These are phyloP conservation scores for Trypanosoma rangeli DNA, from an alignment of 208 protist genomes.

Conservation along the genomic window DNA sequence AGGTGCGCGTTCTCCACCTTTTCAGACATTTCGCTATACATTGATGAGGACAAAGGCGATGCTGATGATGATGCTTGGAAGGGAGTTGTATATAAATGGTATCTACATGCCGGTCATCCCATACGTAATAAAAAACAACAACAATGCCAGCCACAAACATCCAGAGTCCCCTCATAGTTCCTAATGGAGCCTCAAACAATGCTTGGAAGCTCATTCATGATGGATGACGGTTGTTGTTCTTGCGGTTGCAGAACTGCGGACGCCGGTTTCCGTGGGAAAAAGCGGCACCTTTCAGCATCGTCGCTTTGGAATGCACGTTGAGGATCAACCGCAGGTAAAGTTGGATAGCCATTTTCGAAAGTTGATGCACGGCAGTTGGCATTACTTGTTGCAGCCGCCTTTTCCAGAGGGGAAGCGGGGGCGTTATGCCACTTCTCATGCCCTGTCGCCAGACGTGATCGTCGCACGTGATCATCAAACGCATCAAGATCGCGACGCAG, in stretches of 20 bases:
- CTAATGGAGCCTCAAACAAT: not conserved
- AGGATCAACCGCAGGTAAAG: conserved; percentile 13
- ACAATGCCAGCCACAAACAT: not conserved
- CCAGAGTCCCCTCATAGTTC: not conserved
- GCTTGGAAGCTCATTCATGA: not conserved
- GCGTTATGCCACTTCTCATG: not conserved
- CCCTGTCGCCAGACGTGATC: conserved; percentile 1
- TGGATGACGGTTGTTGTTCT: not conserved
- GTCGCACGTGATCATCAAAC: conserved; percentile 47
- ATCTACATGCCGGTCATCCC: not conserved
- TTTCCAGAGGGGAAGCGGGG: conserved; percentile 7
- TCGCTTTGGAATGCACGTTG: not conserved
- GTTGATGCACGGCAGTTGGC: not conserved
- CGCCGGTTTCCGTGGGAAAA: conserved; percentile 19
- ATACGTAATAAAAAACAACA: not conserved
- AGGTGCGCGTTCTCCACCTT: not conserved
- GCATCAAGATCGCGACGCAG: conserved; percentile 51
- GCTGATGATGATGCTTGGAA: not conserved
- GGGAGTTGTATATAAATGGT: not conserved
- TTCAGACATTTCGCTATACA: not conserved
- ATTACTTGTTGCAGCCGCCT: conserved; percentile 3
- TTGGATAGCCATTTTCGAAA: conserved; percentile 4
- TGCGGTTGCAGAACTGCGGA: not conserved
- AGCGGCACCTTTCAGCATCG: not conserved
- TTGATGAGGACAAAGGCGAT: not conserved